Conservation (phyloP, 257 asterid genomes). For the Solanum tarapatanum region DNA sequence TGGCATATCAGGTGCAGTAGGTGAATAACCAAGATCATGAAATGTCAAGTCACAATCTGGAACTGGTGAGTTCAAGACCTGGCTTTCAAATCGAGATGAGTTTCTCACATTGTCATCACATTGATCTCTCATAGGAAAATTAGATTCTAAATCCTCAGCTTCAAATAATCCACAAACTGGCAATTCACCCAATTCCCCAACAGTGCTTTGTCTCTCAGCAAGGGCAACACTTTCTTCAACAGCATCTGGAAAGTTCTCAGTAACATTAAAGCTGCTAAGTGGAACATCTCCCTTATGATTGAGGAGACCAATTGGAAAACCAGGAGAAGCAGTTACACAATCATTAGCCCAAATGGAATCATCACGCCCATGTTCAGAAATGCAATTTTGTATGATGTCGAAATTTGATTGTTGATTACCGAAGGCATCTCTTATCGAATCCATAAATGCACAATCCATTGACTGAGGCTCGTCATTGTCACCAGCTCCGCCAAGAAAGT, state of each 20-base stretch:
- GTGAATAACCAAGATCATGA: conserved; percentile 22
- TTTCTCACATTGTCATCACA: conserved; percentile 7
- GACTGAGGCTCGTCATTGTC: conserved; percentile 8
- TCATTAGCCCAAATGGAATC: conserved; percentile 10
- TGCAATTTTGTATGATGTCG: conserved; percentile 2
- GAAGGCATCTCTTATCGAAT: conserved; percentile 17
- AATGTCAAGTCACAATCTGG: conserved; percentile 22
- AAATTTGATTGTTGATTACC: conserved; percentile 27
- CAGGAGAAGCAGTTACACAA: conserved; percentile 10
- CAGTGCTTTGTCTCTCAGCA: conserved; percentile 5
- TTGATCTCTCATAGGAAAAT: conserved; percentile 2
- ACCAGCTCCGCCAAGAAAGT: conserved; percentile 22
- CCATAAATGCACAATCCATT: conserved; percentile 13
- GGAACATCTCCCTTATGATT: conserved; percentile 9
- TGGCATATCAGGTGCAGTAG: conserved; percentile 26
- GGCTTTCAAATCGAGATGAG: conserved; percentile 23
- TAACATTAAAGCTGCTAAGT: conserved; percentile 3
- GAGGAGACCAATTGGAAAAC: conserved; percentile 15
- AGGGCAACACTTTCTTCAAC: conserved; percentile 16
- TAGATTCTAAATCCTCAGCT: conserved; percentile 17
- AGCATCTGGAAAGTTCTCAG: conserved; percentile 7
- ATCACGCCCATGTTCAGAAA: conserved; percentile 15
- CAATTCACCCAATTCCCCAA: conserved; percentile 14
- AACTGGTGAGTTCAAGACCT: conserved; percentile 1
- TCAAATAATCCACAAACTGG: conserved; percentile 18